These are phyloP conservation scores for Globisporangium nagaii DNA, from an alignment of 352 stramenopile genomes.

Conservation along the genomic window DNA sequence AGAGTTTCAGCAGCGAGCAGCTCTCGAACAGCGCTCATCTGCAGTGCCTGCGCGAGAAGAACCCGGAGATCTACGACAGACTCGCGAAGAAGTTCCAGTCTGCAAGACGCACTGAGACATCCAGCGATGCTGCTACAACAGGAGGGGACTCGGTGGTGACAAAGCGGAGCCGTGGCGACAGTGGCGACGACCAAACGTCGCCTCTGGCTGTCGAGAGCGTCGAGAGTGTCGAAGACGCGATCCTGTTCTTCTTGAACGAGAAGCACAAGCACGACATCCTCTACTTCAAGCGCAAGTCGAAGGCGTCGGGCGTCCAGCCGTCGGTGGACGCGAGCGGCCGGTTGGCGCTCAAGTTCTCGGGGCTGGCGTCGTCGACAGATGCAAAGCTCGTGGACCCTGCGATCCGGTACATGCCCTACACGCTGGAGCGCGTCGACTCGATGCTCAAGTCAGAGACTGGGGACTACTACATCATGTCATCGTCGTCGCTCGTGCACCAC, in stretches of 20 bases:
- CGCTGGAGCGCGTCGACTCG: constrained; percentile 37
- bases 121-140: constrained; percentile 1
- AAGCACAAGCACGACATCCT: constrained; percentile 67
- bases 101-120: constrained; percentile 10
- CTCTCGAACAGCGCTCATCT: constrained; percentile 20
- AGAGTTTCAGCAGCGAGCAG: constrained; percentile 9
- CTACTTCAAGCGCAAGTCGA: constrained; percentile 47
- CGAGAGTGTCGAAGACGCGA: constrained; percentile 51
- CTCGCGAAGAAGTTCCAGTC: constrained; percentile 22
- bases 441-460: constrained; percentile 19
- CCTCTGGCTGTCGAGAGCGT: background rate
- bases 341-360: constrained; percentile 27
- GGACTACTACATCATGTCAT: constrained; percentile 72
- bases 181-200: background rate
- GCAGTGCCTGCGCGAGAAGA: constrained; percentile 28
- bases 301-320: background rate
- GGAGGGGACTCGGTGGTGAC: too few species aligned
- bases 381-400: background rate
- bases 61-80: constrained; percentile 30
- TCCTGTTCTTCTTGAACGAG: constrained; percentile 63
- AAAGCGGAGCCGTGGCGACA: background rate
- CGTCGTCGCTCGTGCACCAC: constrained; percentile 53
- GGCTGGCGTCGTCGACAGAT: background rate
- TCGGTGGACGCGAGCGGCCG: constrained; percentile 4
- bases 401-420: constrained; percentile 51